These are phyloP conservation scores for Brettanomyces naardenensis DNA, from an alignment of 805 yeast genomes.

Conservation along the genomic window DNA sequence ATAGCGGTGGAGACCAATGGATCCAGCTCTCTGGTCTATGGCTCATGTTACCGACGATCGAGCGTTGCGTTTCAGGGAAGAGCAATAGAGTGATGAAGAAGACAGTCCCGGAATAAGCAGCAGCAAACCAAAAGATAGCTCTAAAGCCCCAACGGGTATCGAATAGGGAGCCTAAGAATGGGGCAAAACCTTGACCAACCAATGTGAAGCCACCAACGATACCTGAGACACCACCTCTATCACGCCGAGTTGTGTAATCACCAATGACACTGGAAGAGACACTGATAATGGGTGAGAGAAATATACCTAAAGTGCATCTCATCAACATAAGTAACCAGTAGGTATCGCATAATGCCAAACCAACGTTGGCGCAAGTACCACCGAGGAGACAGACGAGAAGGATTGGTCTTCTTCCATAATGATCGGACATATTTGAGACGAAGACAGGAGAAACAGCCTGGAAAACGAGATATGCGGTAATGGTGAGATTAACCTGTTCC, in stretches of 20 bases:
- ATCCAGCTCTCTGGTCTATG: slow-evolving; percentile 37
- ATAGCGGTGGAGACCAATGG: slow-evolving; percentile 39
- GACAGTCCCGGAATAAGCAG: slow-evolving; percentile 51
- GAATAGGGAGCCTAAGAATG: slow-evolving; percentile 50
- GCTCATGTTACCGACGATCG: slow-evolving; percentile 70
- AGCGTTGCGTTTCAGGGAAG: slow-evolving; percentile 74
- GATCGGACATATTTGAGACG: slow-evolving; percentile 62
- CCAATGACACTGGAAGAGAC: slow-evolving; percentile 65
- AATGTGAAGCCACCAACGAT: slow-evolving; percentile 55
- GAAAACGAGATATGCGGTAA: slow-evolving; percentile 65
- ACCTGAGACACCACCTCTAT: slow-evolving; percentile 71
- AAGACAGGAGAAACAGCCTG: slow-evolving; percentile 75
- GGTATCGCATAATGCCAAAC: slow-evolving; percentile 48
- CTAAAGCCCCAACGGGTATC: slow-evolving; percentile 62
- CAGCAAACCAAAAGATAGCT: slow-evolving; percentile 68
- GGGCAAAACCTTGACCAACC: slow-evolving; percentile 72
- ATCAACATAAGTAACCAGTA: slow-evolving; percentile 57
- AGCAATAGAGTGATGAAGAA: slow-evolving; percentile 26
- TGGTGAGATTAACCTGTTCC: slow-evolving; percentile 57
- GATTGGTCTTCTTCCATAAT: slow-evolving; percentile 65
- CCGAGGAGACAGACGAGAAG: slow-evolving; percentile 45
- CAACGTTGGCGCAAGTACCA: slow-evolving; percentile 56
- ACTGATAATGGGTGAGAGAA: slow-evolving; percentile 69
- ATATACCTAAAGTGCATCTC: slow-evolving; percentile 70
- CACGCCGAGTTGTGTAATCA: slow-evolving; percentile 56